Evolutionary conservation across 2,329 filamentous ascomycete genomes (phyloP), one percentile per base, ranked within the genome.

Genomic region (Colletotrichum phormii): DNA sequence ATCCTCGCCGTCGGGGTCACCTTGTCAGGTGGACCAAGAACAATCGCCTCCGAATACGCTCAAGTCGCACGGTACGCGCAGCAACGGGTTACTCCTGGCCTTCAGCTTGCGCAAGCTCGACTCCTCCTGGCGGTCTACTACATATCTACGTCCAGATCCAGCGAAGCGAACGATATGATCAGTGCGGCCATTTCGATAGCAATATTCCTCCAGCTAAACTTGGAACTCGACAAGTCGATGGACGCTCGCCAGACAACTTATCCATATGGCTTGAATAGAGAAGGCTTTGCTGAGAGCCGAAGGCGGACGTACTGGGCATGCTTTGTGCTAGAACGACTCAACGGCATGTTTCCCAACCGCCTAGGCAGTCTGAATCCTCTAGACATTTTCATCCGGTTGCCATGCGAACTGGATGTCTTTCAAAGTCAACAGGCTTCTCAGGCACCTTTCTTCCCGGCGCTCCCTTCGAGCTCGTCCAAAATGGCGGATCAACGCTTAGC

Each of bases 231-330:
- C 73, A 84, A 79, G 77, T 87, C 82, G 5, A 80, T 82, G 1
- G 86, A 88, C 62, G 81, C 77, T 3, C 73, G 73, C 18, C 74
- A 82, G 15, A 77, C 81, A n/a, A 77, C 78, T 0, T 88, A 86
- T 65, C 89, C 90, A 5, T 91, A 90, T 77, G 89, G 86, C 24
- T 84, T 93, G 75, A 89, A 87, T 75, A 86, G 85, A 70, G 81
- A 82, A 62, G 89, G 88, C 35, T 88, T 91, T 75, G 87, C 88
- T 29, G 93, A 95, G 81, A 92, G 91, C 76, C 87, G 90, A 72
- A 87, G 92, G 75, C 86, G 93, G 68, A 94, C 92, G 0, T 92
- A 94, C 77, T 95, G 92, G 92, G 89, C 90, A 33, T 88, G 90
- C 64, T 93, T 92, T 76, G 83, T 94, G 76, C 87, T 93, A 80